Evolutionary conservation across 345 rosid species (phyloP), one percentile per base, ranked within the genome.

Genomic region (Citrus trifoliata): DNA sequence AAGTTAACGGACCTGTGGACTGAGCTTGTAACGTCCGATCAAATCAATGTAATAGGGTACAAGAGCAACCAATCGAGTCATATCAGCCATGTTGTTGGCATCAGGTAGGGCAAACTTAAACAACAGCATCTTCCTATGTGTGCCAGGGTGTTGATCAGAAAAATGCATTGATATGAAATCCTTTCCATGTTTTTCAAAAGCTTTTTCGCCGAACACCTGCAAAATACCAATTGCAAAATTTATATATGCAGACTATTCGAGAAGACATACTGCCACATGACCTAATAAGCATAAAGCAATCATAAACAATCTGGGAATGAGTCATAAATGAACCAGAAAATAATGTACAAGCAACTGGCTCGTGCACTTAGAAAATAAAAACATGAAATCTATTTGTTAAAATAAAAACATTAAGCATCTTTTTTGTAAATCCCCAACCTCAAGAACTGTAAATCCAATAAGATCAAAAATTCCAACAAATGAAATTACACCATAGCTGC

Each of bases 101-200:
- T 90, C 92, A 53, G 99, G 98, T n/a, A 96, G 87, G 33, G 98
- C 91, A 82, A 94, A 96, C 85, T 93, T 96, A 84, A 96, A 94
- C 76, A 92, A 74, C 70, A 96, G 87, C 93, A 92, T 88, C 88
- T 96, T 94, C 91, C 75, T 90, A 82, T 92, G 95, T 68, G 82
- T 83, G 80, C 93, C 92, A 58, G 88, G 90, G 76, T 82, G 97
- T 78, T 94, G 98, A 78, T 96, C 99, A 53, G 99, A 93, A 64
- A 96, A 89, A 85, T 96, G 99, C 95, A 96, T 87, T 33, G 94
- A 96, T 70, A 96, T 91, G 90, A 96, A 96, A 80, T 87, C 88
- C 87, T 93, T 94, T 28, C 98, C 99, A 62, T 81, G 85, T 81
- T 92, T 96, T 82, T 93, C 95, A 67, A 88, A 91, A 67, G 99